Conservation (phyloP, 1,139 yeast species). For the Meyerozyma guilliermondii region DNA sequence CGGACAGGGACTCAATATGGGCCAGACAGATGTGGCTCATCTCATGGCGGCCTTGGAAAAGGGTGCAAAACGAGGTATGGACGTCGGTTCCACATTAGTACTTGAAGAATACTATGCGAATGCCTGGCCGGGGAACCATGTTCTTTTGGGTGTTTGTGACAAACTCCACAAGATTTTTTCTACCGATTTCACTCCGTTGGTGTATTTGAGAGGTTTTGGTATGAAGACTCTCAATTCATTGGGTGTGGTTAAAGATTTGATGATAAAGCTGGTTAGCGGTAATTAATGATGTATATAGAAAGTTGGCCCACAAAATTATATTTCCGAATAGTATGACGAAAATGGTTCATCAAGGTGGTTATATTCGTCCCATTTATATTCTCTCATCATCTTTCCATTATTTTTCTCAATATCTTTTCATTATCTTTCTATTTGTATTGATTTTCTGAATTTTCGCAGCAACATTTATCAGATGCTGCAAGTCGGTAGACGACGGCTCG, state of each 20-base stretch:
- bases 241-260: slow-evolving; percentile 53
- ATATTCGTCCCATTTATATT: too few species aligned
- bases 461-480: background rate
- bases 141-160: slow-evolving; percentile 82
- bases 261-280: slow-evolving; percentile 33
- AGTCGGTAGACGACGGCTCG: slow-evolving; percentile 5
- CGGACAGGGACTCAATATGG: slow-evolving; percentile 98
- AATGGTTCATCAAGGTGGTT: too few species aligned
- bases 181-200: slow-evolving; percentile 69
- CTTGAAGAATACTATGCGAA: slow-evolving; percentile 83
- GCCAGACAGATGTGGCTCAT: slow-evolving; percentile 86
- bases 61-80: slow-evolving; percentile 76
- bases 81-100: slow-evolving; percentile 78
- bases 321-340: too few species aligned
- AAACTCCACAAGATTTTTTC: slow-evolving; percentile 85
- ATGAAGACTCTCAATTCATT: slow-evolving; percentile 61
- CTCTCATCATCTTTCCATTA: too few species aligned
- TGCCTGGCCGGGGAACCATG: slow-evolving; percentile 75
- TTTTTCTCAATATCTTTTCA: too few species aligned
- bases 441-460: background rate
- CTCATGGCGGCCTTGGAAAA: slow-evolving; percentile 64
- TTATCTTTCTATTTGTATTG: too few species aligned
- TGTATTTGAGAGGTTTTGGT: slow-evolving; percentile 71
- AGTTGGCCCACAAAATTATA: too few species aligned
- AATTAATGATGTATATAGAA: slow-evolving; percentile 8